Conservation (phyloP, 2,329 filamentous ascomycete species). For the Ascosphaera pollenicola region DNA sequence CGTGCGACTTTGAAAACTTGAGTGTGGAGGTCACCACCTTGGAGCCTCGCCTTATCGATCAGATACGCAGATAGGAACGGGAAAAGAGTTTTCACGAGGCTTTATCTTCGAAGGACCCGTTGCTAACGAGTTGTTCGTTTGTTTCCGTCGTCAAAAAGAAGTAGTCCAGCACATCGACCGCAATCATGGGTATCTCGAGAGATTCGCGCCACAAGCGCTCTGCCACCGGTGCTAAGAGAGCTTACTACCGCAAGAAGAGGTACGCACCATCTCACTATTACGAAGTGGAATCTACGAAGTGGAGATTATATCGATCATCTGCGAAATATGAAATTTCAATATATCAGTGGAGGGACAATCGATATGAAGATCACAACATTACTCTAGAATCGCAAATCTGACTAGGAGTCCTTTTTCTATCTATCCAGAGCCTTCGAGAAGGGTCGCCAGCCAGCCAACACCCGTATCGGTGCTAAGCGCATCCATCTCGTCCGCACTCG, state of each 20-base stretch:
- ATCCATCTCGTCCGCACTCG: slow-evolving; percentile 93
- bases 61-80: too few relatives aligned
- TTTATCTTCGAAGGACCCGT: too few relatives aligned
- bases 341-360: too few relatives aligned
- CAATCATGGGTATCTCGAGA: slow-evolving; percentile 98
- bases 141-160: slow-evolving; percentile 3
- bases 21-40: too few relatives aligned
- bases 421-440: slow-evolving; percentile 98
- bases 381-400: not conserved
- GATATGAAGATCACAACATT: too few relatives aligned
- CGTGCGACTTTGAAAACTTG: too few relatives aligned
- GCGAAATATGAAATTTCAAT: too few relatives aligned
- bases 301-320: too few relatives aligned
- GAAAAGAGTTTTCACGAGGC: too few relatives aligned
- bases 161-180: slow-evolving; percentile 36
- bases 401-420: slow-evolving; percentile 21
- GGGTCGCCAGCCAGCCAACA: slow-evolving; percentile 98
- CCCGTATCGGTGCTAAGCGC: slow-evolving; percentile 93
- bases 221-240: slow-evolving; percentile 94
- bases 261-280: slow-evolving; percentile 12
- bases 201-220: slow-evolving; percentile 99
- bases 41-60: too few relatives aligned
- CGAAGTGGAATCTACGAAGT: not conserved
- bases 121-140: slow-evolving; percentile 2
- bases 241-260: slow-evolving; percentile 55